Conservation (phyloP, 441 rosid species). For the Erodium moschatum region DNA sequence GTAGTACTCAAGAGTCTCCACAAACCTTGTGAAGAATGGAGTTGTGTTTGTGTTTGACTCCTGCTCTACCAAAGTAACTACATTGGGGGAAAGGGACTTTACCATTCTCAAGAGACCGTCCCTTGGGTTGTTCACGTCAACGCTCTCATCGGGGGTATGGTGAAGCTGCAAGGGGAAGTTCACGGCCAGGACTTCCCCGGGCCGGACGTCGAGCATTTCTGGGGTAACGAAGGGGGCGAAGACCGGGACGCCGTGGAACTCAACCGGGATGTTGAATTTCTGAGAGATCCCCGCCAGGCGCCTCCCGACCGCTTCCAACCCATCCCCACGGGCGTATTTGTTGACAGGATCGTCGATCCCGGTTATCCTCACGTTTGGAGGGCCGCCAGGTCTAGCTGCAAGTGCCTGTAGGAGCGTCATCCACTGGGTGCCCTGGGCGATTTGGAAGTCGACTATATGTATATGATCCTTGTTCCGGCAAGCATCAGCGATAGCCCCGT, state of each 20-base stretch:
- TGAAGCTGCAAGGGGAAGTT: slow-evolving; percentile 80
- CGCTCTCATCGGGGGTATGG: slow-evolving; percentile 78
- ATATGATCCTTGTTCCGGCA: slow-evolving; percentile 59
- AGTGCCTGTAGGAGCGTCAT: slow-evolving; percentile 72
- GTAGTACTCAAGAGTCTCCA: slow-evolving; percentile 60
- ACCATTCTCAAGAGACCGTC: slow-evolving; percentile 63
- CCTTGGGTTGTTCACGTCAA: slow-evolving; percentile 62
- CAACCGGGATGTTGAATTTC: slow-evolving; percentile 51
- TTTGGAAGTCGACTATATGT: slow-evolving; percentile 80
- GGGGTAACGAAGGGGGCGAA: slow-evolving; percentile 43
- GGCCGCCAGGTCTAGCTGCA: slow-evolving; percentile 64
- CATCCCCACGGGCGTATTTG: slow-evolving; percentile 54
- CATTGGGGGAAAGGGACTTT: slow-evolving; percentile 69
- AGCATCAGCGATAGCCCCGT: slow-evolving; percentile 86
- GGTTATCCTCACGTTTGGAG: slow-evolving; percentile 70
- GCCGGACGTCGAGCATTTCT: slow-evolving; percentile 53
- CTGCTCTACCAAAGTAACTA: slow-evolving; percentile 65
- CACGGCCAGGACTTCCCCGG: slow-evolving; percentile 64
- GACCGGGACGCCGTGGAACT: slow-evolving; percentile 53
- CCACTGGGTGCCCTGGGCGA: slow-evolving; percentile 83
- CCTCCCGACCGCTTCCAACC: slow-evolving; percentile 45
- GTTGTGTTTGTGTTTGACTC: slow-evolving; percentile 85
- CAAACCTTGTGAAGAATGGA: slow-evolving; percentile 59
- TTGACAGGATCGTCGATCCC: slow-evolving; percentile 59
- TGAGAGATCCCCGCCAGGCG: slow-evolving; percentile 44